A percentile compares a stretch with the other conserved stretches of the same genome.
Evolutionary conservation across 2,329 filamentous ascomycete species (phyloP).

Genomic region (Talaromyces sp.): DNA sequence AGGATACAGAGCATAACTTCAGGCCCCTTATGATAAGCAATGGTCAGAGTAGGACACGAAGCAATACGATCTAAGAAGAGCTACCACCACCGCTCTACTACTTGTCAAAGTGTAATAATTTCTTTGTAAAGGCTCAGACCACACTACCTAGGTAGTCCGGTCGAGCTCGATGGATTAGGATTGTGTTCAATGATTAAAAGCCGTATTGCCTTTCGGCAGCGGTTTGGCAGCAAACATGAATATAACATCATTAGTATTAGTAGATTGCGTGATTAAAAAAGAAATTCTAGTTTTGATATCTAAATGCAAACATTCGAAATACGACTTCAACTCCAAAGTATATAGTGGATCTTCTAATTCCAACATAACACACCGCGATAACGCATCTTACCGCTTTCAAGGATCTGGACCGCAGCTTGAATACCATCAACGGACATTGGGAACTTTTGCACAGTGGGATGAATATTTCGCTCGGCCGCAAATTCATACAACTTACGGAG

Average conservation of each 20-base stretch:
- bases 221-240: no score
- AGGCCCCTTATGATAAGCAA: no score
- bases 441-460: conserved; percentile 4
- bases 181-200: background rate
- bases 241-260: background rate
- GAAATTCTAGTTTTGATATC: no score
- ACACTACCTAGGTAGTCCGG: no score
- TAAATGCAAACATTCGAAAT: background rate
- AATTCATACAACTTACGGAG: conserved; percentile 6
- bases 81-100: no score
- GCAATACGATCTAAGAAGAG: no score
- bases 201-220: background rate
- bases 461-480: background rate
- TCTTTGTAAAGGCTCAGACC: no score
- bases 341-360: background rate
- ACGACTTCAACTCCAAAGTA: background rate
- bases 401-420: background rate
- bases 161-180: no score
- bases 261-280: background rate
- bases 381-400: conserved; percentile 3
- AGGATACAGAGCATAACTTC: no score
- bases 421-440: conserved; percentile 3
- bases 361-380: conserved; percentile 1
- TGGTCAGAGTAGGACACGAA: no score
- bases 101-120: no score